Evolutionary conservation across 1,139 yeast genomes (phyloP), one percentile per base, ranked within the genome.

Genomic region (Kazachstania sp.): DNA sequence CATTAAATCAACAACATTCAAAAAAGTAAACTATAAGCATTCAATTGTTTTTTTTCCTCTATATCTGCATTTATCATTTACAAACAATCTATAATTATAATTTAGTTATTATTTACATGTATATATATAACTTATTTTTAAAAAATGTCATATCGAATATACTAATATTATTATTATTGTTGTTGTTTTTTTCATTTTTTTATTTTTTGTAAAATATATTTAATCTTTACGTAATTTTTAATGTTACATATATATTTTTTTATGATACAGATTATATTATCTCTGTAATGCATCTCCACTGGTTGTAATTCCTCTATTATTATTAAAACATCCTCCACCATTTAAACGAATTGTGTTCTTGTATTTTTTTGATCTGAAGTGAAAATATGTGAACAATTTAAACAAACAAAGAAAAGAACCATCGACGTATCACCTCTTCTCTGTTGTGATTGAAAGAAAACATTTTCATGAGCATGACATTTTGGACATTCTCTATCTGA

Each of bases 381-480:
- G 45, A 86, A 85, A 47, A 84, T 87, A 62, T 84, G 80, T 52
- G 86, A 84, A 66, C 98, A 92, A 48, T 82, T 77, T 56, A 86
- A 70, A 67, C 98, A 92, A 48, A 92, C 98, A 66, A 86, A 92
- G 66, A 92, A 92, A 68, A 92, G 74, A 50, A 85, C 84, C 98
- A 92, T 92, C 54, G 94, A 83, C 1, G 99, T 92, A 64, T 94
- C 98, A 46, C 86, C 88, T 49, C 97, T 76, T 61, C 88, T 78
- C 68, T 92, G 97, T 66, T 92, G 99, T 37, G 94, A 82, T 68
- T 92, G 98, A 75, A 94, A 92, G 65, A 92, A 92, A 47, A 94
- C 98, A 66, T 95, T 86, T 58, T 90, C 95, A 55, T 81, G 81
- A 53, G 85, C 83, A 56, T 79, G 83, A 66, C 99, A 92, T 49